These are phyloP conservation scores for Micractinium conductrix DNA, from an alignment of 139 green algal genomes.

Conservation along the genomic window DNA sequence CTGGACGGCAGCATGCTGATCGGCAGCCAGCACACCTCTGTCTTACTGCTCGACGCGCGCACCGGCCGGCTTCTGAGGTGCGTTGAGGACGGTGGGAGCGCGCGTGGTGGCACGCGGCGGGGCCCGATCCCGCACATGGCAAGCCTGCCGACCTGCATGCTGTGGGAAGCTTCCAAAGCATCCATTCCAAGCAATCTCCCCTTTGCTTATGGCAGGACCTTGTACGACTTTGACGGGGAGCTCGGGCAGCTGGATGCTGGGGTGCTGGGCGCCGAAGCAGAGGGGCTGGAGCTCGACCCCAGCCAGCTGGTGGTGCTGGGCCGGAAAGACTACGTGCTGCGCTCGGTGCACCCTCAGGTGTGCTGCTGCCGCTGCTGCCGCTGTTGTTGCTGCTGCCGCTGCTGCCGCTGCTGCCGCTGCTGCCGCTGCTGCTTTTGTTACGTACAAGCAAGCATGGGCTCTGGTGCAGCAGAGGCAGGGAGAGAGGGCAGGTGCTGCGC, in stretches of 20 bases:
- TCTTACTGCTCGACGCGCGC: conserved; percentile 81
- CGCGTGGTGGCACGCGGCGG: too few relatives aligned
- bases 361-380: too few relatives aligned
- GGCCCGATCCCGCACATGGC: not conserved
- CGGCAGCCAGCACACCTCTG: conserved; percentile 67
- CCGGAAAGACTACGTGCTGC: conserved; percentile 78
- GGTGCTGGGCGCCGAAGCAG: conserved; percentile 28
- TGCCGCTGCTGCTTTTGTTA: too few relatives aligned
- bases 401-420: too few relatives aligned
- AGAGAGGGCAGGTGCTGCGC: conserved; percentile 67
- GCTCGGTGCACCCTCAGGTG: conserved; percentile 58
- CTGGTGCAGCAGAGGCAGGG: too few relatives aligned
- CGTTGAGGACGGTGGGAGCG: too few relatives aligned
- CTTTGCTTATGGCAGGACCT: not conserved
- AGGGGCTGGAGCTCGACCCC: conserved; percentile 42
- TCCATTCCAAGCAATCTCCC: not conserved
- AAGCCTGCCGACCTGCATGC: not conserved
- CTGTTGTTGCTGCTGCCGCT: too few relatives aligned
- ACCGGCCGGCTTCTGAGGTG: conserved; percentile 64
- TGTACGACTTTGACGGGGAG: conserved; percentile 39
- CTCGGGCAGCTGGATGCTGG: conserved; percentile 43
- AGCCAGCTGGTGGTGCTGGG: conserved; percentile 63
- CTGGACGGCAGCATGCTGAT: conserved; percentile 87
- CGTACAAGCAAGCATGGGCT: too few relatives aligned
- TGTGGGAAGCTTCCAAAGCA: not conserved